These are phyloP conservation scores for Cucumis variabilis DNA, from an alignment of 331 rosid species.

Conservation along the genomic window DNA sequence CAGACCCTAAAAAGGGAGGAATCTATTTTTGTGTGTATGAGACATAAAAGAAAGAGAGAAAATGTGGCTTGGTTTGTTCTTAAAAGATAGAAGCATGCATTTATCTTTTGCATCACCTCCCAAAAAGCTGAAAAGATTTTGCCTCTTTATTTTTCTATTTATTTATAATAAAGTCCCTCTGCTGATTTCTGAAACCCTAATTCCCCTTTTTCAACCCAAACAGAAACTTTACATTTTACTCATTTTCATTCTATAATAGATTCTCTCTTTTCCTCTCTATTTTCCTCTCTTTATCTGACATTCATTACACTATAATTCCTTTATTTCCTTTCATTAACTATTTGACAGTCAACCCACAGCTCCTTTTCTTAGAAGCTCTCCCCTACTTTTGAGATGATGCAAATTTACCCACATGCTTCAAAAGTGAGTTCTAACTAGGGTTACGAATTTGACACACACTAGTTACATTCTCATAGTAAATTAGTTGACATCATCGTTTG, in stretches of 20 bases:
- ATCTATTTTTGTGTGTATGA: constrained; percentile 15
- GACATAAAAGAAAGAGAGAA: constrained; percentile 1
- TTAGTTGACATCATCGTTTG: too few relatives aligned
- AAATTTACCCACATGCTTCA: neutral
- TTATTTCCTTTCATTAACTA: neutral
- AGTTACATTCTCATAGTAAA: neutral
- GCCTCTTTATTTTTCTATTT: neutral
- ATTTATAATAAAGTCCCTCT: neutral
- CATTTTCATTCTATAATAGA: neutral
- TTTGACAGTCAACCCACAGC: neutral
- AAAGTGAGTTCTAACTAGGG: neutral
- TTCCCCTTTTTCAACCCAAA: neutral
- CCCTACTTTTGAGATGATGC: neutral
- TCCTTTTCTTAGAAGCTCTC: too few relatives aligned
- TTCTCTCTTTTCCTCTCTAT: neutral
- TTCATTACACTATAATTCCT: neutral
- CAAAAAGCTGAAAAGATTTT: constrained; percentile 20
- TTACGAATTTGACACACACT: too few relatives aligned
- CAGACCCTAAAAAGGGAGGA: constrained; percentile 17
- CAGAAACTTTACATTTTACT: neutral
- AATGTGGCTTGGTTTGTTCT: neutral
- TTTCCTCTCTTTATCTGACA: neutral
- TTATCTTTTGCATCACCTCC: neutral
- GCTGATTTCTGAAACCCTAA: neutral
- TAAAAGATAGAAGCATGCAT: constrained; percentile 24